Evolutionary conservation across 495 filamentous ascomycete species (phyloP).

Genomic region (Acidiella bohemica): DNA sequence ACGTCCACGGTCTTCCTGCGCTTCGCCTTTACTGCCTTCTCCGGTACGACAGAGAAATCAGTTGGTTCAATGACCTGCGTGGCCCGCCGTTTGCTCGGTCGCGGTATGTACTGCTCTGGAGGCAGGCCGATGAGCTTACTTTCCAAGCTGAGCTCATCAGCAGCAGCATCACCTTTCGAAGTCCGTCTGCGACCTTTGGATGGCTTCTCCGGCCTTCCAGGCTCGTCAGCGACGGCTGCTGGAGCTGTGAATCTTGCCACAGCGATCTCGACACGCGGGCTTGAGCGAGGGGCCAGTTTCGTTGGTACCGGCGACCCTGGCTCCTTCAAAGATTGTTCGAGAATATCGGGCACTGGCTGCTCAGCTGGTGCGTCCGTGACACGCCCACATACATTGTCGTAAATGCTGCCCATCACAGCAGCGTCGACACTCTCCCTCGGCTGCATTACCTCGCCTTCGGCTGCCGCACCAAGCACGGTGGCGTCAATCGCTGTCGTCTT

Average conservation of each 20-base stretch:
- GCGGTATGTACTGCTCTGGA: constrained; percentile 26
- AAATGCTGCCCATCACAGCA: not conserved
- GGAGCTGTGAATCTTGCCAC: no score
- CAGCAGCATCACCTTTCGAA: not conserved
- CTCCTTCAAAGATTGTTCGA: not conserved
- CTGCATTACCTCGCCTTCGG: not conserved
- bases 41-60: constrained; percentile 23
- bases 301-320: not conserved
- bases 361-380: not conserved
- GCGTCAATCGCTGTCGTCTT: not conserved
- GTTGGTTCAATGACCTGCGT: constrained; percentile 14
- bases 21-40: constrained; percentile 23
- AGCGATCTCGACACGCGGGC: constrained; percentile 14
- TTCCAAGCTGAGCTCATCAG: constrained; percentile 21
- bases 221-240: not conserved
- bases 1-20: constrained; percentile 20
- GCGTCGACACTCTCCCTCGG: not conserved
- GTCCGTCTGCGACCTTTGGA: constrained; percentile 9
- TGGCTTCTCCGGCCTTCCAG: not conserved
- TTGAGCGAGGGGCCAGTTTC: not conserved
- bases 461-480: not conserved
- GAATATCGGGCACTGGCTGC: not conserved
- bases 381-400: no score
- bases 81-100: constrained; percentile 28
- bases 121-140: constrained; percentile 20